A percentile compares a stretch with the other conserved stretches of the same genome.
These are phyloP conservation scores for Conoideocrella luteorostrata DNA, from an alignment of 2,329 filamentous ascomycete genomes.

Conservation along the genomic window DNA sequence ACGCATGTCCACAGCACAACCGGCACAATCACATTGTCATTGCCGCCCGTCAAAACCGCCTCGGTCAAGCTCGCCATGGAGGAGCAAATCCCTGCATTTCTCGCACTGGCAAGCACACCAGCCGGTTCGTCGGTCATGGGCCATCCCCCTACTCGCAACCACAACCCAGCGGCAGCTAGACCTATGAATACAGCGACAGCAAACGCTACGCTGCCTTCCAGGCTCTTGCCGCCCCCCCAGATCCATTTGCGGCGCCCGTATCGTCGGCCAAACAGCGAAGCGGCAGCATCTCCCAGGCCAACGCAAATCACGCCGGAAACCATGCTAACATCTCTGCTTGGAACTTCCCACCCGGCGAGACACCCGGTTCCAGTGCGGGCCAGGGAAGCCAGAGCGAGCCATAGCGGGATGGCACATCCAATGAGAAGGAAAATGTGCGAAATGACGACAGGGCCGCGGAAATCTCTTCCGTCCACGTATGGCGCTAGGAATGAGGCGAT, in stretches of 20 bases:
- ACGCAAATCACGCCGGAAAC: constrained; percentile 89
- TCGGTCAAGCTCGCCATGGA: constrained; percentile 83
- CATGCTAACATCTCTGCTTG: constrained; percentile 75
- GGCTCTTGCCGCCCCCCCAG: constrained; percentile 92
- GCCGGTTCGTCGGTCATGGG: constrained; percentile 44
- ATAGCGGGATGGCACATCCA: constrained; percentile 89
- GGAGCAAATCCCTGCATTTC: constrained; percentile 68
- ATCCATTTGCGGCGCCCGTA: constrained; percentile 88
- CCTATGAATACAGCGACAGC: constrained; percentile 71
- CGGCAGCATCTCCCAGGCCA: constrained; percentile 89
- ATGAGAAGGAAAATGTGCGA: constrained; percentile 94
- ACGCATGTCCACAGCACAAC: constrained; percentile 90
- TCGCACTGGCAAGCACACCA: constrained; percentile 31
- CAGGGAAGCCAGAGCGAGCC: constrained; percentile 73
- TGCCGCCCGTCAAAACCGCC: constrained; percentile 90
- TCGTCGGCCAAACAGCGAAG: constrained; percentile 79
- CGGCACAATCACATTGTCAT: constrained; percentile 97
- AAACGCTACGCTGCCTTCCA: constrained; percentile 84
- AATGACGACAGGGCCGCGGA: constrained; percentile 89
- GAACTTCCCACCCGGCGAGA: constrained; percentile 69
- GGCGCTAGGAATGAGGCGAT: constrained; percentile 83
- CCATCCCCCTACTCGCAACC: constrained; percentile 74
- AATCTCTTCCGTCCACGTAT: constrained; percentile 89
- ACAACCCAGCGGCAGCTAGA: constrained; percentile 61
- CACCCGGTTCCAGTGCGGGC: constrained; percentile 48